Evolutionary conservation across 2,329 filamentous ascomycete species (phyloP), one percentile per base, ranked within the genome.

Genomic region (Aspergillus fructus): DNA sequence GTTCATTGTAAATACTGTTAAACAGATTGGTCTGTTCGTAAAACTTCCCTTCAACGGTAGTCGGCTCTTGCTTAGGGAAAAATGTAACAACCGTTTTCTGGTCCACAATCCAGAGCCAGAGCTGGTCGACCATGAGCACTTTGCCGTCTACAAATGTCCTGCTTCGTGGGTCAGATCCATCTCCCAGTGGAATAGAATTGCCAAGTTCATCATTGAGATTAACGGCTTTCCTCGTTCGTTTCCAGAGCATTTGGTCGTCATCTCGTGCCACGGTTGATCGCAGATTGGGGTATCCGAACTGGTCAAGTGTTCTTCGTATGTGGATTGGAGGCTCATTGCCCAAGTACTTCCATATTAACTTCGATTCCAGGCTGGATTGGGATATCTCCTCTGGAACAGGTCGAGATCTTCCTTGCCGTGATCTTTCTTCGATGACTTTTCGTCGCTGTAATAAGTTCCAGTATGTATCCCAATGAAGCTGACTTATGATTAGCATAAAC

Each of bases 191-290:
- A 4, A 63, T 53, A 0, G 84, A 83, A 24, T 84, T 78, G 0
- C 75, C 71, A 3, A 75, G 70, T 2, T 81, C 76, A 0, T 74
- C 59, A 62, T 72, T 59, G 7, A 68, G 55, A 30, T 66, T 79
- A 6, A 65, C 71, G 55, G 82, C 74, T 62, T 84, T 85, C 2
- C 84, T 86, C 2, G 87, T 76, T 2, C 74, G 64, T 62, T 88
- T 88, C 69, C 87, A 88, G 6, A 88, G 71, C 82, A 88, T 87
- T 67, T 88, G 85, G 42, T 88, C 85, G 43, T 86, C 84, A 42
- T 88, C 86, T 17, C 85, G 75, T 0, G 83, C 82, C 42, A 83
- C 73, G 0, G 85, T 88, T 34, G 87, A 85, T 9, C 80, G 75
- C 0, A 88, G 72, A 2, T 83, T 84, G 0, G 85, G 85, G 53